Evolutionary conservation across 2,329 filamentous ascomycete species (phyloP), one percentile per base, ranked within the genome.

Genomic region (Cladosporium sp.): DNA sequence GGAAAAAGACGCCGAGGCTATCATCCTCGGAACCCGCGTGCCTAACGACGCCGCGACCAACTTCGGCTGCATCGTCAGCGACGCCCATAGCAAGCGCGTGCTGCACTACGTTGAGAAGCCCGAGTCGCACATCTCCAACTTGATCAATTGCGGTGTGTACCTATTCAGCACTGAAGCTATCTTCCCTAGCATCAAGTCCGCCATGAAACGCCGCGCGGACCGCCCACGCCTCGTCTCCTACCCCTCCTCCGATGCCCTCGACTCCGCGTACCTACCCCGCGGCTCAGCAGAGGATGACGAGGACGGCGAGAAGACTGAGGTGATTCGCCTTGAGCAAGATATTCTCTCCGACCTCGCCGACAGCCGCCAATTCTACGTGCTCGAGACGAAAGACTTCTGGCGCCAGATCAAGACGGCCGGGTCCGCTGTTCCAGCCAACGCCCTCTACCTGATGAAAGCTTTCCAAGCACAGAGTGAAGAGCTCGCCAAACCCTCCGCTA

Each of bases 41-140:
- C 84, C 84, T 68, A 89, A 95, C 66, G 92, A 97, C 53, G 87
- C 91, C 16, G 92, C 93, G 32, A 87, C 82, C 64, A 97, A 97
- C 78, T 98, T 97, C 69, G 93, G 93, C 58, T 98, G 93, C 79
- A 95, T 97, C 66, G 93, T 97, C 53, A 93, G 88, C 52, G 93
- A 98, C 72, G 77, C 86, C 41, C 89, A 96, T 74, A 95, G 88
- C 59, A 91, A 92, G 70, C 89, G 92, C 61, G 93, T 98, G 43
- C 84, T 97, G 56, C 93, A 98, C 77, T 97, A 98, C 74, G 93
- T 98, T 70, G 93, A 97, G 81, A 97, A 97, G 78, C 93, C 93
- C 60, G 92, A 98, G 73, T 90, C 87, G 52, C 88, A 95, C 73
- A 96, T 98, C 73, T 95, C 88, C 67, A 96, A 96, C 76, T 80